Base-by-base conservation (phyloP, 192 early-diverging fungal genomes). In the Coemansia sp. region DNA sequence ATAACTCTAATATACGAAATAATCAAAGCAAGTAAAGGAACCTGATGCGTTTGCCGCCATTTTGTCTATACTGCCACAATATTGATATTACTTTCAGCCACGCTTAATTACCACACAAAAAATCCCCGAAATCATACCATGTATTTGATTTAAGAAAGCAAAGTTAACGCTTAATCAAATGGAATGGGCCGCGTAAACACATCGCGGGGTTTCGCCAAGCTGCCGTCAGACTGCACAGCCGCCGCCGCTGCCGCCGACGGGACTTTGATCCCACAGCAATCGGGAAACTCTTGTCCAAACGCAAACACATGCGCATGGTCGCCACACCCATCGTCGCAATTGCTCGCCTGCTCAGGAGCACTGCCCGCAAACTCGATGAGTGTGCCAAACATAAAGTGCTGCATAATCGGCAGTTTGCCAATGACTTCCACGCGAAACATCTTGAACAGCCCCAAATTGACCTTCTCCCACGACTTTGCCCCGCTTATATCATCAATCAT, bases 361-460 rank as follows among this genome's bases (percentile, higher is more conserved):
- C 71, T 71, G 43, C 79, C 79, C 14, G 38, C 58, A 70, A 98
- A 96, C 35, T 86, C 81, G 24, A 96, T 58, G 19, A 95, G 66
- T 14, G 83, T 74, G 14, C 95, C 96, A 86, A 98, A 98, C 56
- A 90, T 79, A 72, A 95, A 91, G 64, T 98, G 96, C 79, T 98
- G 96, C 78, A 97, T 94, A 19, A 98, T 93, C 2, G 96, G 96
- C 38, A 96, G 85, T 73, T 98, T 98, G 29, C 87, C 87, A 15
- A 94, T 72, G 2, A 93, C 96, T 59, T 98, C 95, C 0, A 89
- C 94, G 17, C 84, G 71, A 85, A 92, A 97, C 94, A 97, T 96
- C 72, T 96, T 98, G 48, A 90, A 66, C 88, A 97, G 88, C 10
- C 95, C 96, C 14, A 83, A 62, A 58, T 95, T 92, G 22, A 98